Evolutionary conservation across 2,329 filamentous ascomycete species (phyloP), one percentile per base, ranked within the genome.

Genomic region (Cordyceps cateniannulata): DNA sequence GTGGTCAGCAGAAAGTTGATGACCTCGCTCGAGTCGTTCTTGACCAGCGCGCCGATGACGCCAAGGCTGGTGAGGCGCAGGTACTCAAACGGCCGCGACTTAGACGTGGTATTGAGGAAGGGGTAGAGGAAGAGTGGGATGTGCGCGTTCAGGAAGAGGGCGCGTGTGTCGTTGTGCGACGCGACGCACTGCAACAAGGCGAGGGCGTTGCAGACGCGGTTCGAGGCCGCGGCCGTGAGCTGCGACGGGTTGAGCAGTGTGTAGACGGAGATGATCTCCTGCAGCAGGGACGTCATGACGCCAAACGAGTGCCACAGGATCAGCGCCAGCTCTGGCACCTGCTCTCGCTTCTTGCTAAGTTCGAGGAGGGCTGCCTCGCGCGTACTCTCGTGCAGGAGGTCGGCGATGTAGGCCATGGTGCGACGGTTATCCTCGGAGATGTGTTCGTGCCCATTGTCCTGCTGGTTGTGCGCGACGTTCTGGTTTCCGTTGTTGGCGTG

Each of bases 191-290:
- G 95, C 51, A 99, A 83, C 63, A 99, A 84, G 29, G 95, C 95
- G 64, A 99, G 84, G 42, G 95, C 95, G 75, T 99, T 99, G 79
- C 95, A 99, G 62, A 99, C 95, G 66, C 95, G 83, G 78, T 99
- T 99, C 3, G 91, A 96, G 18, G 95, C 93, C n/a, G 95, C 93
- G 3, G 95, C 95, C 8, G 95, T 99, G 69, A 99, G 85, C 77
- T 98, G 93, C 54, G 92, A 97, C 6, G 95, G 95, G 74, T 96
- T 99, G 68, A 99, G 85, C 5, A 99, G 85, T 29, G 92, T 96
- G 73, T 99, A 99, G 60, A 99, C 95, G 12, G 93, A 97, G 71
- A 99, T 99, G 72, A 99, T 99, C 77, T 99, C 95, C 75, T 98
- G 93, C 38, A 98, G 84, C 25, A 99, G 81, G 59, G 92, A 96